Base-by-base conservation (phyloP, 345 rosid genomes). In the Toxicodendron radicans region DNA sequence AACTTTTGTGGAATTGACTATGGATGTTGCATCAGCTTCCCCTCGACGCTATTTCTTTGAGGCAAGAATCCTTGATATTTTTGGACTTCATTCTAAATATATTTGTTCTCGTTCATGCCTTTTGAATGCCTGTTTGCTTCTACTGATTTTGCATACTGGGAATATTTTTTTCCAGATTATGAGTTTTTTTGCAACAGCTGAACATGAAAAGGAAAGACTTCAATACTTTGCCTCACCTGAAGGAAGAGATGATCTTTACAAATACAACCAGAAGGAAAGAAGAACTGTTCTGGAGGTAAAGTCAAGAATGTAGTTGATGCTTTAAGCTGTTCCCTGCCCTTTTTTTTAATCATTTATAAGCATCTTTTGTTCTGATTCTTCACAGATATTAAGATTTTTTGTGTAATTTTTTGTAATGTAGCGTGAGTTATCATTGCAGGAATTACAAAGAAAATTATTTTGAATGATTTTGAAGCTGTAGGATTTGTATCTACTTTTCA, bases 1-100 rank as follows among this genome's bases (percentile, higher is more conserved):
- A 85, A 85, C 81, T 53, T 95, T 89, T 65, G 87, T 93, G 76
- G 94, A 91, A 79, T 79, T 84, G 79, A 84, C 98, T n/a, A 93
- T 95, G 99, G 99, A 95, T 87, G 85, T 95, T 69, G 84, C 97
- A 79, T 95, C 98, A 13, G 95, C 97, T 68, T 88, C 98, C 64
- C 99, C 97, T 10, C 74, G 98, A 7, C 87, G 98, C 46, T 91
- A 90, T 86, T 93, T 93, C 84, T 95, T 95, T 3, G 98, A 95
- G 96, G 99, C 86, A 86, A 86, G 90, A 65, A 70, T 81, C 79
- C 70, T 73, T 81, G 46, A 62, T 69, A 76, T 79, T 76, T n/a
- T 76, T 71, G 3, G 16, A 30, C 57, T 57, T 72, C 72, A 14
- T 72, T 48, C 58, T 60, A 66, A 32, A 18, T 38, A 5, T 49